Conservation (phyloP, 495 filamentous ascomycete genomes). For the Penicillium goetzii region DNA sequence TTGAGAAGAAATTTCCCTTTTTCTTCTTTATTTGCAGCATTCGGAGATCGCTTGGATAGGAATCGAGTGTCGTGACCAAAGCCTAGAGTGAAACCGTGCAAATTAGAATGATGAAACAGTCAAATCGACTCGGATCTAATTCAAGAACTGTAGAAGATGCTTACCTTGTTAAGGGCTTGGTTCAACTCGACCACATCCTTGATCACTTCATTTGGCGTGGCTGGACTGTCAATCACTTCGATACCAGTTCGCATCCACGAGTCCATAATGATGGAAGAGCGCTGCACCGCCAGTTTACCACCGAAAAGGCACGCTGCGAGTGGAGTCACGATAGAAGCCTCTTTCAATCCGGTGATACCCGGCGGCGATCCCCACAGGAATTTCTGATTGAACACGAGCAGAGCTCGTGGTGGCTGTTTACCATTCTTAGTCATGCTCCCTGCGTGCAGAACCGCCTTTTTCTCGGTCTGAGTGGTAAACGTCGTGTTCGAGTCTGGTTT, state of each 20-base stretch:
- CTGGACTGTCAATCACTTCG: constrained; percentile 18
- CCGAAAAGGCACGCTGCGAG: constrained; percentile 56
- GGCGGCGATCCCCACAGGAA: background rate
- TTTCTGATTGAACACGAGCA: constrained; percentile 9
- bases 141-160: background rate
- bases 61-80: constrained; percentile 5
- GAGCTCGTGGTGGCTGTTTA: constrained; percentile 3
- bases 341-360: constrained; percentile 11
- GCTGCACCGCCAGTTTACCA: constrained; percentile 39
- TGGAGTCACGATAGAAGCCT: constrained; percentile 49
- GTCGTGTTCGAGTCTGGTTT: background rate
- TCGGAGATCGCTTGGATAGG: background rate
- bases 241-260: constrained; percentile 53
- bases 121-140: background rate
- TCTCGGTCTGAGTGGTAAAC: background rate
- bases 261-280: constrained; percentile 47
- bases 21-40: constrained; percentile 6
- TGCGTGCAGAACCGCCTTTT: background rate
- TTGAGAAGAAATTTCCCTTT: background rate
- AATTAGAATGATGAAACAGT: background rate
- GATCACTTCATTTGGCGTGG: constrained; percentile 28
- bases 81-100: background rate
- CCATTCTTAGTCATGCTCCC: constrained; percentile 7
- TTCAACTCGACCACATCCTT: constrained; percentile 49
- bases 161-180: constrained; percentile 41